Percentiles rank a stretch among this genome's conserved stretches.
Evolutionary conservation across 2,329 filamentous ascomycete genomes (phyloP).

Genomic region (Colletotrichum sp.): DNA sequence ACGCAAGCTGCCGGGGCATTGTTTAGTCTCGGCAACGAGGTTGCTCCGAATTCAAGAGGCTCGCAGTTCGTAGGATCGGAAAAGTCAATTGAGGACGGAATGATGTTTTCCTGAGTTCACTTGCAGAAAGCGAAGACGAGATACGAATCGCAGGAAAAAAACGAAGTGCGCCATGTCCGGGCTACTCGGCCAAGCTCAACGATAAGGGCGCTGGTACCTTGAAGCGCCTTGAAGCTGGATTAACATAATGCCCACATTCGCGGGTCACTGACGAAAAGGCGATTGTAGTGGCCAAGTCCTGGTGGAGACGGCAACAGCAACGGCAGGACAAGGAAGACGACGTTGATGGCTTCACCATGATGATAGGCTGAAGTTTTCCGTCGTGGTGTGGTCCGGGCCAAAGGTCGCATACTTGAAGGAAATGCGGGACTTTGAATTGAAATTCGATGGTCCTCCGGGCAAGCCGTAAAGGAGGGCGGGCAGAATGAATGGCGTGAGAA

Average conservation of each 20-base stretch:
- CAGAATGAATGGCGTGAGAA: neutral
- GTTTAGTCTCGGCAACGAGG: neutral
- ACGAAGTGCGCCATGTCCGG: too few species aligned
- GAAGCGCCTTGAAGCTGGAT: neutral
- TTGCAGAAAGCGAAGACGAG: neutral
- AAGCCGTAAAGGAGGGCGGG: slow-evolving; percentile 6
- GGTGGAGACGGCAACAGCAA: neutral
- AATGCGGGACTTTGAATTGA: neutral
- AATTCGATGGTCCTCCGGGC: neutral
- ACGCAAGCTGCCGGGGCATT: neutral
- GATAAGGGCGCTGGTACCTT: neutral
- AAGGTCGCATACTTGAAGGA: neutral
- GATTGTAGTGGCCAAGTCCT: neutral
- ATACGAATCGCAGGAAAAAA: neutral
- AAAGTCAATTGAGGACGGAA: neutral
- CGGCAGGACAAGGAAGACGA: neutral
- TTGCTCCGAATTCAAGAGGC: neutral
- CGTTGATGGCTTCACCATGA: neutral
- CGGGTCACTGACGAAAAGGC: neutral
- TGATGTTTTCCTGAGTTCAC: neutral
- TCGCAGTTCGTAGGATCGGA: neutral
- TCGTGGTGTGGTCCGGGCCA: slow-evolving; percentile 3
- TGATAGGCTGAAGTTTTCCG: neutral
- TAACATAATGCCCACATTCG: neutral
- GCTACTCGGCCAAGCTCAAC: neutral